Base-by-base conservation (phyloP, 768 basidiomycete genomes). In the Peribolospora baueri region DNA sequence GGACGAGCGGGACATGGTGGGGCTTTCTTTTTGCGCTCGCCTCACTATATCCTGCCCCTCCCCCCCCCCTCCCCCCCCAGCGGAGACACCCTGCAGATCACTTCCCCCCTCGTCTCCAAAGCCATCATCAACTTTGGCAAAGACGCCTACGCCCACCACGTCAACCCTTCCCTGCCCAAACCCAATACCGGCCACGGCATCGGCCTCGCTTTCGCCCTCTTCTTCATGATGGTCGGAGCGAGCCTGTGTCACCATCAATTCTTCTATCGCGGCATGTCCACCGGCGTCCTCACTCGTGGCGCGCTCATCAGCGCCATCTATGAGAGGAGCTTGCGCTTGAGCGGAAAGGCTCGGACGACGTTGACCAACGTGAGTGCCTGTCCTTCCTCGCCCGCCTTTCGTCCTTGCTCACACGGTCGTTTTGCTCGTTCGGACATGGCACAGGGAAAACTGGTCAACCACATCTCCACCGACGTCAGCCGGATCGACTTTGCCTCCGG, bases 391-490 rank as follows among this genome's bases (percentile, higher is more conserved):
- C 59, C 76, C 25, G 25, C 25, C 25, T 25, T 25, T 77, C 60
- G 73, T 79, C 51, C 41, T 8, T 9, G 36, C 10, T 37, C 25
- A 36, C 48, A 38, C 2, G 4, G 7, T 6, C 7, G 62, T 64
- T 42, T 56, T 65, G 13, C 54, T 63, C 37, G 61, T 54, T 8
- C 59, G 63, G 0, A 13, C 39, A 11, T 42, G 46, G 52, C 54
- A 4, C 38, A 10, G 37, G 90, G 87, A 25, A 82, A 82, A 64
- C 75, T 93, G 8, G 81, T 93, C 59, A 90, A 87, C 60, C 86
- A 91, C 68, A 90, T 97, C 57, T 86, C 84, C 5, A 85, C 83
- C 1, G 86, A 88, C 64, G 78, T 90, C 25, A 86, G 82, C 39
- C 76, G 88, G 25, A 83, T 95, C 64, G 87, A 95, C 64, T 93